phyloP scores from a whole-genome alignment of 1,284 basidiomycete species.

The Rhodotorula sp. region DNA sequence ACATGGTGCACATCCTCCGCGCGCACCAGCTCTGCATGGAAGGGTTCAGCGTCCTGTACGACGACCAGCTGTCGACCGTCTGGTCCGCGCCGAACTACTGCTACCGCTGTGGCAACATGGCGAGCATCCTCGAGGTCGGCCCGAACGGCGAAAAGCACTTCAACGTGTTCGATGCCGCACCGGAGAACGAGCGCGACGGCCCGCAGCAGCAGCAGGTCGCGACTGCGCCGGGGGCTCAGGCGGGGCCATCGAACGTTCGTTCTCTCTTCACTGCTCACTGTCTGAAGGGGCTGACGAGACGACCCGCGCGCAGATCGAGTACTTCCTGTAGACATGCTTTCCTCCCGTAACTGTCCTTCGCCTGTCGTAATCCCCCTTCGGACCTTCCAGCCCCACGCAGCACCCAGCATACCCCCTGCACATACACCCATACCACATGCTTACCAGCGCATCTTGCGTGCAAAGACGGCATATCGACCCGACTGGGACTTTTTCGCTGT shows the following conservation, averaged over 20 bases:
- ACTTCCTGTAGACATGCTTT: constrained; percentile 21
- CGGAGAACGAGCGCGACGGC: constrained; percentile 76
- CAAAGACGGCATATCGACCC: background rate
- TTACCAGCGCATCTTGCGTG: background rate
- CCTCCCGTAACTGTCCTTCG: no score
- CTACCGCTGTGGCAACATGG: constrained; percentile 95
- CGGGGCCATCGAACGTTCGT: background rate
- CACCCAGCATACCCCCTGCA: background rate
- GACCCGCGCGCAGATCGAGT: constrained; percentile 26
- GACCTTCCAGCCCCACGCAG: no score
- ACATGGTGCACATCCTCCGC: constrained; percentile 95
- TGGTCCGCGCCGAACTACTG: constrained; percentile 99
- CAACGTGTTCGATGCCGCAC: constrained; percentile 97
- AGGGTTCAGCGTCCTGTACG: constrained; percentile 92
- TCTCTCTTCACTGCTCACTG: background rate
- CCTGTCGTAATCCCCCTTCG: background rate
- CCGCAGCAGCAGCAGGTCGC: constrained; percentile 35
- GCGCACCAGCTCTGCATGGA: constrained; percentile 99
- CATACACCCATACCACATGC: background rate
- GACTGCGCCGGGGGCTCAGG: constrained; percentile 1
- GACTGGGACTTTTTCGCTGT: background rate
- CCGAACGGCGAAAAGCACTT: constrained; percentile 88
- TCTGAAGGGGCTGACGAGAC: background rate
- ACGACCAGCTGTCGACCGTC: constrained; percentile 92
- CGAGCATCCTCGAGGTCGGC: constrained; percentile 92